A percentile compares a stretch with the other conserved stretches of the same genome.
Conservation (phyloP, 305 asterid species). For the Fraxinus platypoda region DNA sequence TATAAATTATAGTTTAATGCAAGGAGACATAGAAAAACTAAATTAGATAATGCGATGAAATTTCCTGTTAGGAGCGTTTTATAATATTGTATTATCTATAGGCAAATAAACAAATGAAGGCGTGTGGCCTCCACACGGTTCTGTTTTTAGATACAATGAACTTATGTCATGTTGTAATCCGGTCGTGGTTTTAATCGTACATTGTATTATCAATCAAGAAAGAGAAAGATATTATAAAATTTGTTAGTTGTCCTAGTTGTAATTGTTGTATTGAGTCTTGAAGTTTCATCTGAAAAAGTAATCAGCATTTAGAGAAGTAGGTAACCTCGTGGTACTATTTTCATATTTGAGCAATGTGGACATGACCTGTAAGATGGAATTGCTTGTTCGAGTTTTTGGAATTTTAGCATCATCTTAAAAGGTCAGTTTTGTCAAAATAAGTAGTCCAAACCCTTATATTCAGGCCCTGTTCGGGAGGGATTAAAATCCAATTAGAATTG, state of each 20-base stretch:
- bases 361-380: too few relatives aligned
- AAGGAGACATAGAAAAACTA: background rate
- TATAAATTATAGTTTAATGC: background rate
- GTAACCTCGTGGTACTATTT: too few relatives aligned
- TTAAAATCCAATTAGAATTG: too few relatives aligned
- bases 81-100: background rate
- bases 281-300: background rate
- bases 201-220: background rate
- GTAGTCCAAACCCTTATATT: too few relatives aligned
- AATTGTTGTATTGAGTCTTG: background rate
- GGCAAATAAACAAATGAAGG: background rate
- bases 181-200: background rate
- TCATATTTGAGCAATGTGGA: too few relatives aligned
- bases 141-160: background rate
- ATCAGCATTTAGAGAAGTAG: too few relatives aligned
- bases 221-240: background rate
- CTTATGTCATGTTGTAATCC: background rate
- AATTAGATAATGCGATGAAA: background rate
- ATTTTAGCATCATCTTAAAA: too few relatives aligned
- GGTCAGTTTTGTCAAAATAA: too few relatives aligned
- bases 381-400: too few relatives aligned
- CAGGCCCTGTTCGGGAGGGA: too few relatives aligned
- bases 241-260: background rate
- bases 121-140: background rate
- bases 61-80: background rate